Conservation (phyloP, 23 red algal species). For the Gracilaria caudata region DNA sequence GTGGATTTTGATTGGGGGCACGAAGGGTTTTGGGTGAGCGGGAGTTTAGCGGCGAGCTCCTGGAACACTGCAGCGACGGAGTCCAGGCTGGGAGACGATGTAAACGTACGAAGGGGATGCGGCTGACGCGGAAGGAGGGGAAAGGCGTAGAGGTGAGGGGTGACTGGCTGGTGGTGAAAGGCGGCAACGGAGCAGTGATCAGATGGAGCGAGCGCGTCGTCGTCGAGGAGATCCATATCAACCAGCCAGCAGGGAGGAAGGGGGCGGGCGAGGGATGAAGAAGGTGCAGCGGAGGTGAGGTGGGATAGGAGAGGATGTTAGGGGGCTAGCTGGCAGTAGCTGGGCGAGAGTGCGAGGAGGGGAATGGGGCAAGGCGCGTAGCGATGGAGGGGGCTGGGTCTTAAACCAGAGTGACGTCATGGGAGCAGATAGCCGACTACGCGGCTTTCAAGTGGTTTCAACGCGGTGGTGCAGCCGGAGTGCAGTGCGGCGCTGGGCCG, state of each 20-base stretch:
- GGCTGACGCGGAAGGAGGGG: background rate
- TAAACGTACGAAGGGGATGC: constrained; percentile 10
- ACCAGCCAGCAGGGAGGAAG: background rate
- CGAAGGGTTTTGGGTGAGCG: background rate
- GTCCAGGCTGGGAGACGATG: constrained; percentile 1
- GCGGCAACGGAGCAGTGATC: constrained; percentile 1
- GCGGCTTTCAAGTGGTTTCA: no score
- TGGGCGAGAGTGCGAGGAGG: background rate
- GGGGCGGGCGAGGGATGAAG: background rate
- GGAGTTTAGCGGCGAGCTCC: constrained; percentile 26
- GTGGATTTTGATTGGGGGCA: background rate
- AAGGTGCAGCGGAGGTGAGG: background rate
- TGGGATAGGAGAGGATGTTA: background rate
- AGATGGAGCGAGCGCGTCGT: background rate
- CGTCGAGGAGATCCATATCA: constrained; percentile 7
- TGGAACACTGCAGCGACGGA: constrained; percentile 28
- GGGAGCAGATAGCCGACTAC: background rate
- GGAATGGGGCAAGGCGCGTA: background rate
- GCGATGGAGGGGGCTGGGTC: background rate
- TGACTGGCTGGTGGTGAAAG: background rate
- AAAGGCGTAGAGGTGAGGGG: background rate
- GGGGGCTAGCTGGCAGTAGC: background rate
- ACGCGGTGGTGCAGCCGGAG: background rate
- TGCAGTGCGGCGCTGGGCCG: background rate
- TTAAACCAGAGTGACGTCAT: background rate